Evolutionary conservation across 2,329 filamentous ascomycete genomes (phyloP).

Genomic region (Trichophyton mentagrophytes): DNA sequence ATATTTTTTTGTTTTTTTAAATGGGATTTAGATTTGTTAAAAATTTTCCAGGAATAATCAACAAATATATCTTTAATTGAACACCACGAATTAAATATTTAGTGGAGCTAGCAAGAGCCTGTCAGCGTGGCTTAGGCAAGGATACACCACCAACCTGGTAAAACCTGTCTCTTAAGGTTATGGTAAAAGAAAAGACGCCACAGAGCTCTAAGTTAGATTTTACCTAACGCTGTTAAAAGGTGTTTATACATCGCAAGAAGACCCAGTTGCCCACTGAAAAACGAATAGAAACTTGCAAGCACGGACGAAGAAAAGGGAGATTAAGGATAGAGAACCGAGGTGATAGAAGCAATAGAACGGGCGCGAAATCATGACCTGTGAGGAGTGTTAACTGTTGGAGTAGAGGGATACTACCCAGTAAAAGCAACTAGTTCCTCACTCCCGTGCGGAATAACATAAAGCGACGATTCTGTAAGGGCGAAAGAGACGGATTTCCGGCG

Average conservation of each 20-base stretch:
- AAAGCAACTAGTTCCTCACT: conserved; percentile 1
- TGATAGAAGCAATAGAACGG: neutral
- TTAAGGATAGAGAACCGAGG: neutral
- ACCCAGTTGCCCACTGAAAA: conserved; percentile 1
- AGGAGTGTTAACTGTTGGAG: neutral
- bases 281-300: neutral
- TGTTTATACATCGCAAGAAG: conserved; percentile 4
- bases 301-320: neutral
- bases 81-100: no score
- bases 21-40: neutral
- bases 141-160: neutral
- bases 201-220: conserved; percentile 4
- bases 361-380: neutral
- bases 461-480: neutral
- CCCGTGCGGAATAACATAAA: neutral
- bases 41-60: neutral
- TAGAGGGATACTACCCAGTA: neutral
- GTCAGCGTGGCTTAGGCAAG: neutral
- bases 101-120: neutral
- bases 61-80: neutral
- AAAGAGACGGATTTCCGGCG: neutral
- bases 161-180: neutral
- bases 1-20: neutral
- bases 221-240: conserved; percentile 3
- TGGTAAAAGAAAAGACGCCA: conserved; percentile 1